Evolutionary conservation across 2,329 filamentous ascomycete genomes (phyloP).

Genomic region (Arthrobotrys pseudoclavata): DNA sequence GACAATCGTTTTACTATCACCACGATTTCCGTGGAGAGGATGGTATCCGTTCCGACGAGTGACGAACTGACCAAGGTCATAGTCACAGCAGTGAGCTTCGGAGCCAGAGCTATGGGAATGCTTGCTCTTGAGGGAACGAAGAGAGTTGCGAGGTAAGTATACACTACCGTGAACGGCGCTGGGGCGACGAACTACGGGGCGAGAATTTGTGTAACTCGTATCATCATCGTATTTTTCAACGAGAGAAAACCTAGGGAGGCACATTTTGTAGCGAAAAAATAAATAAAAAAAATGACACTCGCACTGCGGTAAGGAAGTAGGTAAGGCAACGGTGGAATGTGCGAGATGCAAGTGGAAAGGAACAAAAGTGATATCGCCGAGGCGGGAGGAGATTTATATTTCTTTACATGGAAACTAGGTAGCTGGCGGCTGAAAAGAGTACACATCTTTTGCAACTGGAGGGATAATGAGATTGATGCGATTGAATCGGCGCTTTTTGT

Average conservation of each 20-base stretch:
- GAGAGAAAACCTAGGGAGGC: slow-evolving; percentile 25
- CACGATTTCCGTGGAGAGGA: slow-evolving; percentile 1
- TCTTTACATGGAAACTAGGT: background rate
- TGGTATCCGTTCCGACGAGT: slow-evolving; percentile 22
- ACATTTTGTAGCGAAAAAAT: slow-evolving; percentile 30
- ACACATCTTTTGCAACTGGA: background rate
- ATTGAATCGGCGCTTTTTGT: slow-evolving; percentile 13
- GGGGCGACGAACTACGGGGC: slow-evolving; percentile 4
- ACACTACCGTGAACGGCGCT: background rate
- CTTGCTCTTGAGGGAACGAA: slow-evolving; percentile 23
- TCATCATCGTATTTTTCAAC: slow-evolving; percentile 33
- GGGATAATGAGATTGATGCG: too few species aligned
- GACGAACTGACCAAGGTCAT: slow-evolving; percentile 13
- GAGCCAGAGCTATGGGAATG: slow-evolving; percentile 15
- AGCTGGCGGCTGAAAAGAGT: background rate
- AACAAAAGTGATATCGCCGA: slow-evolving; percentile 23
- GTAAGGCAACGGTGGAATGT: slow-evolving; percentile 8
- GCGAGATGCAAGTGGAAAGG: slow-evolving; percentile 1
- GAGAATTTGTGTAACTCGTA: slow-evolving; percentile 27
- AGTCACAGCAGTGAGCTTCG: slow-evolving; percentile 25
- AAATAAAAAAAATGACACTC: slow-evolving; percentile 17
- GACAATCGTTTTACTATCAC: slow-evolving; percentile 37
- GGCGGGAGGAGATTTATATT: slow-evolving; percentile 30
- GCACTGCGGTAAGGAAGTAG: slow-evolving; percentile 4
- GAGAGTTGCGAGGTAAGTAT: slow-evolving; percentile 37